phyloP scores from a whole-genome alignment of 139 green algal species.

The Tetraselmis striata region DNA sequence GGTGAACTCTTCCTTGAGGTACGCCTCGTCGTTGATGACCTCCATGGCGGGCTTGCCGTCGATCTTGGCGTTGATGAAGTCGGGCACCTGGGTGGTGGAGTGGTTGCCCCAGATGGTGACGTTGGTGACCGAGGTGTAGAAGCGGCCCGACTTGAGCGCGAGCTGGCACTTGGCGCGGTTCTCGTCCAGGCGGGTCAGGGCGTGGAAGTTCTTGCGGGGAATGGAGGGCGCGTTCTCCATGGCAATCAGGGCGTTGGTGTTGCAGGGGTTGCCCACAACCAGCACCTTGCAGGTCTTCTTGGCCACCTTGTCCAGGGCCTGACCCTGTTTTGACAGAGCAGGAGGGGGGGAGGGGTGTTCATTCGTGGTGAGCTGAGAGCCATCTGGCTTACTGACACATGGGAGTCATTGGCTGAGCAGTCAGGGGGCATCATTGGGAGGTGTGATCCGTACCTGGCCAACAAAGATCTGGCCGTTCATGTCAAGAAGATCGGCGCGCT shows the following conservation, averaged over 20 bases:
- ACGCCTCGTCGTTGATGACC: slow-evolving; percentile 64
- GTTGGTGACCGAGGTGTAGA: slow-evolving; percentile 83
- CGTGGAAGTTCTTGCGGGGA: slow-evolving; percentile 79
- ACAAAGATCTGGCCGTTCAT: slow-evolving; percentile 85
- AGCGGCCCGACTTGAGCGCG: slow-evolving; percentile 75
- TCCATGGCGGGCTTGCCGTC: slow-evolving; percentile 60
- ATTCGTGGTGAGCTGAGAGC: no score
- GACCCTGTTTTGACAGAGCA: slow-evolving; percentile 47
- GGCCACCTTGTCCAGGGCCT: slow-evolving; percentile 73
- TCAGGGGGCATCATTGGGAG: no score
- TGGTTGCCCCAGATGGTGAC: slow-evolving; percentile 91
- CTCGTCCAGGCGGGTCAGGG: slow-evolving; percentile 70
- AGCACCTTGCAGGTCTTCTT: slow-evolving; percentile 70
- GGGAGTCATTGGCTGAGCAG: no score
- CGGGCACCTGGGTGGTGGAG: slow-evolving; percentile 89
- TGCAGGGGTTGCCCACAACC: slow-evolving; percentile 90
- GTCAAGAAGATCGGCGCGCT: slow-evolving; percentile 82
- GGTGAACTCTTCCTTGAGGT: slow-evolving; percentile 82
- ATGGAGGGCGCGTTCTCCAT: slow-evolving; percentile 79
- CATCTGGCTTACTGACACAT: no score
- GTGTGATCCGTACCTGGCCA: slow-evolving; percentile 45
- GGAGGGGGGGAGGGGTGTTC: no score
- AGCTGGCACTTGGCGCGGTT: slow-evolving; percentile 92
- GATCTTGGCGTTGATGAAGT: slow-evolving; percentile 91
- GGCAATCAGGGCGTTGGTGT: slow-evolving; percentile 86